phyloP scores from a whole-genome alignment of 805 yeast species.

The Suhomyces kilbournensis region DNA sequence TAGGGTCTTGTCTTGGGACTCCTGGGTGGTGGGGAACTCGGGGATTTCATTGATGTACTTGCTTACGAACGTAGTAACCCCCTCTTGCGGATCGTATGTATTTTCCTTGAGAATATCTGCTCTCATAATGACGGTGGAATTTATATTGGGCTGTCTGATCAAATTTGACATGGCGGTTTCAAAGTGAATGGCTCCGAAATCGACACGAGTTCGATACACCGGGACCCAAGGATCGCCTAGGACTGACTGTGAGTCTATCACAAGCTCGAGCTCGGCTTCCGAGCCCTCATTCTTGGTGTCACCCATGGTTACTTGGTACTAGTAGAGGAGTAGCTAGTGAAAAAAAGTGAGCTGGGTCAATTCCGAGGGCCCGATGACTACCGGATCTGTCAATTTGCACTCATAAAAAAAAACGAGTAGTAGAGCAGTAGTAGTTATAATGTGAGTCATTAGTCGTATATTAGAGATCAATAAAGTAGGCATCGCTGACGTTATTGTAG shows the following conservation, averaged over 20 bases:
- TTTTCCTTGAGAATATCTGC: conserved; percentile 73
- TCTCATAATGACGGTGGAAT: conserved; percentile 84
- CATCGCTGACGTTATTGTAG: conserved; percentile 37
- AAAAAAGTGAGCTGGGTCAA: background rate
- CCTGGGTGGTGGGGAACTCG: conserved; percentile 28
- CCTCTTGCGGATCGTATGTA: conserved; percentile 35
- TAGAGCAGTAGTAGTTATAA: no score
- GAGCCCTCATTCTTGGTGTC: background rate
- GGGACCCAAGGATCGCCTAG: conserved; percentile 66
- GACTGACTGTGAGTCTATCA: conserved; percentile 28
- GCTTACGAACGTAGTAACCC: conserved; percentile 26
- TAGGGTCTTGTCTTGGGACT: conserved; percentile 18
- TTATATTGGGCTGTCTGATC: conserved; percentile 81
- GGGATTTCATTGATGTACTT: conserved; percentile 27
- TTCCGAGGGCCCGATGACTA: background rate
- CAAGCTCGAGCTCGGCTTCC: background rate
- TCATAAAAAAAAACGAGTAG: background rate
- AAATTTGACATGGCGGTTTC: conserved; percentile 75
- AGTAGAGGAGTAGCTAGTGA: background rate
- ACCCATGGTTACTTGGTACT: background rate
- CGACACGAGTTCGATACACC: conserved; percentile 47
- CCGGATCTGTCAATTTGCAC: background rate
- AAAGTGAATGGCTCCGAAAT: conserved; percentile 55
- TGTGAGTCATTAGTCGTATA: background rate
- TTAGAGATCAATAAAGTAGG: conserved; percentile 37